Evolutionary conservation across 306 rosid genomes (phyloP).

Genomic region (Astragalus membranaceus): DNA sequence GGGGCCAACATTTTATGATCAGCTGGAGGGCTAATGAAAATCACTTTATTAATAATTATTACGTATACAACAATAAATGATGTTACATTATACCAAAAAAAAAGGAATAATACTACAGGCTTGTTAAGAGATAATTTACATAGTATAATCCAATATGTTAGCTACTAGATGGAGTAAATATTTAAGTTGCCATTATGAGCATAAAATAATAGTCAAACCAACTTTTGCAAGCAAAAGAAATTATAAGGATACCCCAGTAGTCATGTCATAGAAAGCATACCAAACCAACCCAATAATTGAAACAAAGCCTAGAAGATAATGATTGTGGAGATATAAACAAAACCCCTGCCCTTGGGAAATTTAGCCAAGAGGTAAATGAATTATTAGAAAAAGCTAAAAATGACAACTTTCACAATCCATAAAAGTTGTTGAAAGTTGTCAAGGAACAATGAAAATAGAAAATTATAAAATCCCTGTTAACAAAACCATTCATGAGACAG

Average conservation of each 20-base stretch:
- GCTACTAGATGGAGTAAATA: not conserved
- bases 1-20: conserved; percentile 7
- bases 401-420: not conserved
- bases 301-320: not conserved
- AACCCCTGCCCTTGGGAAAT: not conserved
- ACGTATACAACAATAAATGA: conserved; percentile 8
- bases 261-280: conserved; percentile 17
- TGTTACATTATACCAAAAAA: not conserved
- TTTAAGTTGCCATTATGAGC: conserved; percentile 4
- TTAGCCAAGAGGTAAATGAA: not conserved
- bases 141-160: not conserved
- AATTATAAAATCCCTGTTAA: not conserved
- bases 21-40: not conserved
- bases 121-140: not conserved
- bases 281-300: not conserved
- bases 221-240: conserved; percentile 16
- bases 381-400: not conserved
- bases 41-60: not conserved
- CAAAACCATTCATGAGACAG: not conserved
- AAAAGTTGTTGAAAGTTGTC: not conserved
- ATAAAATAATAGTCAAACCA: conserved; percentile 10
- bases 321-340: not conserved
- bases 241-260: not conserved
- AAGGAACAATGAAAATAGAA: conserved; percentile 8
- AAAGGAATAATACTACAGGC: not conserved